These are phyloP conservation scores for Filobasidium floriforme DNA, from an alignment of 768 basidiomycete genomes.

Conservation along the genomic window DNA sequence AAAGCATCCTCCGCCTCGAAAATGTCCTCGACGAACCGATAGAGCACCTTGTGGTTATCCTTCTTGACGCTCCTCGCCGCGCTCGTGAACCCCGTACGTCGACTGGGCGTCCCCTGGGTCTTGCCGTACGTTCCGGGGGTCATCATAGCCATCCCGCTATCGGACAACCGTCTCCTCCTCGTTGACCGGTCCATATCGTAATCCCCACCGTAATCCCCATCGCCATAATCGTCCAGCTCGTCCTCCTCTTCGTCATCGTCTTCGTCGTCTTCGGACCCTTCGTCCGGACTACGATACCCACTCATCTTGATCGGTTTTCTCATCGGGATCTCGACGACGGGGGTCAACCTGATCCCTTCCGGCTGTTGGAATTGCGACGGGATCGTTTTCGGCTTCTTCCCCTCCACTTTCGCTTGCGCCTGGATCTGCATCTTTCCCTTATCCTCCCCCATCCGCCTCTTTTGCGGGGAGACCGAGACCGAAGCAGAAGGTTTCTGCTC, in stretches of 20 bases:
- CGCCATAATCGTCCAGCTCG: slow-evolving; percentile 22
- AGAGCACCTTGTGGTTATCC: slow-evolving; percentile 70
- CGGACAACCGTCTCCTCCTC: slow-evolving; percentile 14
- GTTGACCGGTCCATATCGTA: background rate
- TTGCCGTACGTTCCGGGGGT: slow-evolving; percentile 32
- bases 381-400: background rate
- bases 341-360: slow-evolving; percentile 14
- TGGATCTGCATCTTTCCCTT: background rate
- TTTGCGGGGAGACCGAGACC: background rate
- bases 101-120: background rate
- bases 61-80: slow-evolving; percentile 10
- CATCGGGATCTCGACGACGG: background rate
- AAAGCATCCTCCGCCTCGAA: slow-evolving; percentile 72
- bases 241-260: slow-evolving; percentile 29
- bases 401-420: background rate
- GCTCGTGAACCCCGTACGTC: background rate
- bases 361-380: background rate
- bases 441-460: slow-evolving; percentile 1
- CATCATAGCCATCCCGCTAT: slow-evolving; percentile 31
- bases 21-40: slow-evolving; percentile 69
- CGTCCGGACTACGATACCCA: slow-evolving; percentile 29
- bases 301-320: slow-evolving; percentile 1
- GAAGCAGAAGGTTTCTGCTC: background rate
- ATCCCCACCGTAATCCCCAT: slow-evolving; percentile 1
- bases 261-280: slow-evolving; percentile 16